Conservation (phyloP, 2,329 filamentous ascomycete species). For the Biscogniauxia marginata region DNA sequence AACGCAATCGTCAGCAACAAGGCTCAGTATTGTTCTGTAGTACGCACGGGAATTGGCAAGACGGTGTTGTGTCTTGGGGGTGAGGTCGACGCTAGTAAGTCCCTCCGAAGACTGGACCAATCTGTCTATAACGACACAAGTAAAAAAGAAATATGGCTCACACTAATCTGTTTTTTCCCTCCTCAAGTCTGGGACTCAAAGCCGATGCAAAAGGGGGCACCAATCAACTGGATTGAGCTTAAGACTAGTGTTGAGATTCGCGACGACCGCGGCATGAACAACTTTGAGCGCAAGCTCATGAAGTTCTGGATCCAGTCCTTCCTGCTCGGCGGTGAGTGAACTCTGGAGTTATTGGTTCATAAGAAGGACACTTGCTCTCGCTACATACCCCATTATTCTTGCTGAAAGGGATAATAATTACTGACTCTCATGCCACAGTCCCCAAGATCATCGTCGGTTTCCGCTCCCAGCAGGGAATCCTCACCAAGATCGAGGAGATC, state of each 20-base stretch:
- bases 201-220: slow-evolving; percentile 60
- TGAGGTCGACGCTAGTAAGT: slow-evolving; percentile 83
- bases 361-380: too few species aligned
- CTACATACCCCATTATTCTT: too few species aligned
- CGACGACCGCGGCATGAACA: slow-evolving; percentile 65
- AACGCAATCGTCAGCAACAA: slow-evolving; percentile 77
- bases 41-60: slow-evolving; percentile 80
- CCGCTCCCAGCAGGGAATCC: slow-evolving; percentile 68
- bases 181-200: slow-evolving; percentile 77
- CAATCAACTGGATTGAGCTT: slow-evolving; percentile 89
- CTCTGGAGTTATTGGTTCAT: too few species aligned
- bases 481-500: slow-evolving; percentile 73
- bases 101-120: too few species aligned
- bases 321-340: slow-evolving; percentile 81
- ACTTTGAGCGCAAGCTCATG: slow-evolving; percentile 85
- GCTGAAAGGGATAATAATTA: too few species aligned
- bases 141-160: too few species aligned
- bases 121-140: too few species aligned
- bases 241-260: slow-evolving; percentile 81
- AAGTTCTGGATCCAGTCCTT: slow-evolving; percentile 98
- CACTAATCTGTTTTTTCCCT: neutral
- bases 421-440: too few species aligned
- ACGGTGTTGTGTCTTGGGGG: slow-evolving; percentile 77
- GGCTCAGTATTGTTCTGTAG: slow-evolving; percentile 93
- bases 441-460: slow-evolving; percentile 91